Conservation (phyloP, 2,329 filamentous ascomycete species). For the Berkeleyomyces basicola region DNA sequence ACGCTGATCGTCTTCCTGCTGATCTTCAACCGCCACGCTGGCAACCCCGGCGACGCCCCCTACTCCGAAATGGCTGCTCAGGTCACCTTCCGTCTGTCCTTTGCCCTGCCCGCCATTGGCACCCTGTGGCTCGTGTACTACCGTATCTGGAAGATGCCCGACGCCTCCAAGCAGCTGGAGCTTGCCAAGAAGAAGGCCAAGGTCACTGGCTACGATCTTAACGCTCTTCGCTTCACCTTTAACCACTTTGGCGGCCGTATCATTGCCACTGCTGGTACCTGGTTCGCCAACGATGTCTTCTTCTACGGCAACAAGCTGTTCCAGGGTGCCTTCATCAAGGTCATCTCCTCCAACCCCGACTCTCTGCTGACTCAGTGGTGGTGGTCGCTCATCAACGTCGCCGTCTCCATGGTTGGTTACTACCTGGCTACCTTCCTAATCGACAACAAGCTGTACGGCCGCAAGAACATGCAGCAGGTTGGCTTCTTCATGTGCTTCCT, state of each 20-base stretch:
- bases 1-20: conserved; percentile 72
- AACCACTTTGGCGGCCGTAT: conserved; percentile 74
- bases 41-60: conserved; percentile 46
- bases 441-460: conserved; percentile 91
- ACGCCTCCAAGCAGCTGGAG: conserved; percentile 67
- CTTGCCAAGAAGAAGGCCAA: conserved; percentile 70
- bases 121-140: conserved; percentile 94
- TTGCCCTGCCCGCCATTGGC: conserved; percentile 76
- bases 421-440: conserved; percentile 79
- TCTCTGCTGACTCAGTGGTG: conserved; percentile 78
- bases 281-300: conserved; percentile 97
- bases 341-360: conserved; percentile 51
- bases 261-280: conserved; percentile 69
- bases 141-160: conserved; percentile 86
- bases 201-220: conserved; percentile 84
- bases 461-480: conserved; percentile 90
- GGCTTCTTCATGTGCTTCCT: conserved; percentile 89
- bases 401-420: conserved; percentile 73
- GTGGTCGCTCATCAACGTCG: conserved; percentile 85
- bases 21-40: conserved; percentile 50
- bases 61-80: conserved; percentile 66
- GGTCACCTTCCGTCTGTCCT: conserved; percentile 83
- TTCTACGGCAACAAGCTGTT: conserved; percentile 99
- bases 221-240: conserved; percentile 64
- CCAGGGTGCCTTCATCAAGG: conserved; percentile 74